Base-by-base conservation (phyloP, 2,329 filamentous ascomycete genomes). In the Ceratocystis eucalypticola region DNA sequence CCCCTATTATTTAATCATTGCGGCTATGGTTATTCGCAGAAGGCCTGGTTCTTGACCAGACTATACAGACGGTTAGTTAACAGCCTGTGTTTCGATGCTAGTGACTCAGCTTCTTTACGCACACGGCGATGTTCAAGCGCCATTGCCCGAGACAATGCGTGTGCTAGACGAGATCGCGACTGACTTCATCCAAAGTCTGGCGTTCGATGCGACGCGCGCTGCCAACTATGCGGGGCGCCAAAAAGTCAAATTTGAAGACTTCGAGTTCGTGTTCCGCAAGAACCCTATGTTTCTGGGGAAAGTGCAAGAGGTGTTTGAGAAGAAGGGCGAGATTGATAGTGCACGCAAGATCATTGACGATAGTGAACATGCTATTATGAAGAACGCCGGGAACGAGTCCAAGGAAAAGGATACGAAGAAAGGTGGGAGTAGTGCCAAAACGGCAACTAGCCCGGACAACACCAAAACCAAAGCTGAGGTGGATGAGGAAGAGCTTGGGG, bases 181-280 rank as follows among this genome's bases (percentile, higher is more conserved):
- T 69, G 94, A 97, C 79, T 96, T 96, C 80, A 90, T 97, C 74
- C 91, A 96, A 74, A 91, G 94, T 75, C 87, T 94, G 65, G 93
- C 89, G 76, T 94, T 96, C 78, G 88, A 91, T 73, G 93, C 94
- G 3, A 90, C 91, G 3, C 85, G 89, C 57, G 87, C 88, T 65
- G 94, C 94, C 0, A 86, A 89, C 74, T 90, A 96, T 76, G 86
- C 89, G 1, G 88, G 91, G 0, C 88, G 94, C 1, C 90, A 96
- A 72, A 99, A 99, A 78, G 91, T 99, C 77, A 99, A 99, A 76
- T 89, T 96, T 72, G 93, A 96, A 73, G 94, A 99, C 76, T 96
- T 99, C 78, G 91, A 95, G 73, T 99, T 96, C 76, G 91, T 91
- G 48, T 84, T 97, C 71, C 84, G 94, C 41, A 85, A 88, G 70